Evolutionary conservation across 2,329 filamentous ascomycete species (phyloP).

Genomic region (Calonectria ilicicola): DNA sequence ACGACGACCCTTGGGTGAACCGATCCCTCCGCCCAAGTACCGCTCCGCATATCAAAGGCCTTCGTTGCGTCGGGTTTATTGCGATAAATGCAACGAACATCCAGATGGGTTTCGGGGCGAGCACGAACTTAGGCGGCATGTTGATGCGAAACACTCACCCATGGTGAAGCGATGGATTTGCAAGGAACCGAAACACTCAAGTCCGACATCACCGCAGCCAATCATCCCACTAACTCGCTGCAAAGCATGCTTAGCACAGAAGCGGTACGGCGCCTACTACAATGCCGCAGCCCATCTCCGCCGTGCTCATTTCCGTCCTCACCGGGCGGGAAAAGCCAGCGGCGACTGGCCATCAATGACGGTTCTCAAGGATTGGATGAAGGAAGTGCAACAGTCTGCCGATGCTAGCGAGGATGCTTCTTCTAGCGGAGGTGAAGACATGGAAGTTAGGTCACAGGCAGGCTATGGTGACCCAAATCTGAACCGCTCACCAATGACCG

Average conservation of each 20-base stretch:
- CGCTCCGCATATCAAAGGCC: slow-evolving; percentile 62
- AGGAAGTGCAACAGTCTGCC: slow-evolving; percentile 65
- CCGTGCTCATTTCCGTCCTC: slow-evolving; percentile 68
- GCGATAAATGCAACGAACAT: slow-evolving; percentile 82
- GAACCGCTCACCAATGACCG: slow-evolving; percentile 27
- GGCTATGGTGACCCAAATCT: slow-evolving; percentile 30
- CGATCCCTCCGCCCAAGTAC: slow-evolving; percentile 51
- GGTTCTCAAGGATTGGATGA: slow-evolving; percentile 71
- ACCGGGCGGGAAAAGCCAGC: slow-evolving; percentile 67
- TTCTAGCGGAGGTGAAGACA: slow-evolving; percentile 65
- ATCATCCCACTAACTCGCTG: slow-evolving; percentile 65
- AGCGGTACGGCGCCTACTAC: slow-evolving; percentile 70
- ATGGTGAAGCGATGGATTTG: slow-evolving; percentile 69
- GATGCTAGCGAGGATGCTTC: slow-evolving; percentile 59
- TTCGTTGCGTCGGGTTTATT: slow-evolving; percentile 79
- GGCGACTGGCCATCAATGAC: slow-evolving; percentile 71
- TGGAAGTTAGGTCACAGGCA: slow-evolving; percentile 47
- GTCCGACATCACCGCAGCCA: slow-evolving; percentile 56
- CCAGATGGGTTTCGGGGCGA: slow-evolving; percentile 91
- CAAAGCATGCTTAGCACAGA: slow-evolving; percentile 68
- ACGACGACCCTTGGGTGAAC: slow-evolving; percentile 54
- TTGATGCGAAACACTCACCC: slow-evolving; percentile 67
- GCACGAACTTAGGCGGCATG: slow-evolving; percentile 83
- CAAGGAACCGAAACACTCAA: slow-evolving; percentile 59
- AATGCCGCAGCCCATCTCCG: slow-evolving; percentile 70